Evolutionary conservation across 2,329 filamentous ascomycete genomes (phyloP).

Genomic region (Fusarium sp.): DNA sequence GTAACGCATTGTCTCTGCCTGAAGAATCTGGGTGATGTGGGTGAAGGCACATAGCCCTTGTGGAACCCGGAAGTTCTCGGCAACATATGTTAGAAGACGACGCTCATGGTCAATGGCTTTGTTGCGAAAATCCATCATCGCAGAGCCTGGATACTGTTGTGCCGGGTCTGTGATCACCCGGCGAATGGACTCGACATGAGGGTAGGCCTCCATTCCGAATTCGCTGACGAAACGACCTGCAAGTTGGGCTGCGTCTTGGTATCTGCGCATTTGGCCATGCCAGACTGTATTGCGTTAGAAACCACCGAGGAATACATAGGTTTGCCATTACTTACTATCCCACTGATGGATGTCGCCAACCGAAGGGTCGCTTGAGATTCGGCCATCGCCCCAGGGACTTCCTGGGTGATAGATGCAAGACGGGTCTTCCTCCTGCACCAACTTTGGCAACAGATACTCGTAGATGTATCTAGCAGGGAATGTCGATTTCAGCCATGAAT

Average conservation of each 20-base stretch:
- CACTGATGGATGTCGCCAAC: neutral
- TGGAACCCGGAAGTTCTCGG: constrained; percentile 76
- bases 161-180: constrained; percentile 68
- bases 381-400: neutral
- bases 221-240: constrained; percentile 83
- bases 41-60: constrained; percentile 77
- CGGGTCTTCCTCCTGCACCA: constrained; percentile 59
- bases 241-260: constrained; percentile 79
- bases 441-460: constrained; percentile 74
- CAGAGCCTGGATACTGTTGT: constrained; percentile 74
- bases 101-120: constrained; percentile 84
- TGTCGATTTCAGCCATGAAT: constrained; percentile 77
- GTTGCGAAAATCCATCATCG: constrained; percentile 84
- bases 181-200: constrained; percentile 77
- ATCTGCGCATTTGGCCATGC: constrained; percentile 78
- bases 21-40: constrained; percentile 68
- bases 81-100: constrained; percentile 78
- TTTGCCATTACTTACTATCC: neutral
- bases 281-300: constrained; percentile 61
- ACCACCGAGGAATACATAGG: neutral
- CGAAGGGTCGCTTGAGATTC: neutral
- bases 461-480: constrained; percentile 86
- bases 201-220: constrained; percentile 76
- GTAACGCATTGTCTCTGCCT: constrained; percentile 64
- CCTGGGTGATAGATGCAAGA: neutral